Evolutionary conservation across 2,329 filamentous ascomycete genomes (phyloP).

Genomic region (Ilyonectria robusta): DNA sequence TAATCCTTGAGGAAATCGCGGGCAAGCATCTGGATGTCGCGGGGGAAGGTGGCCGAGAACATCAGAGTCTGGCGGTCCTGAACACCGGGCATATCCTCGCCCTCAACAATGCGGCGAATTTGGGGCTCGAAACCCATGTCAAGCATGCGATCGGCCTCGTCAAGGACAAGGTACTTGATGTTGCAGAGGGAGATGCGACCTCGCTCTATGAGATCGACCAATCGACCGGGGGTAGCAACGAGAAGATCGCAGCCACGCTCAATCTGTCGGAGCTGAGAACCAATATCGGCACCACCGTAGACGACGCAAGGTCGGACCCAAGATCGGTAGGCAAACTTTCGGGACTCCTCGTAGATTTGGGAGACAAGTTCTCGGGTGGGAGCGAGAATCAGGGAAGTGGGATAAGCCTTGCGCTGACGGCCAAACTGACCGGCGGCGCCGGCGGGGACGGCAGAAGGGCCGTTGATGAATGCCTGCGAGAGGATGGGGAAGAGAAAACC

Average conservation of each 20-base stretch:
- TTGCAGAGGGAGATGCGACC: constrained; percentile 97
- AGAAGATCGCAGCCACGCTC: constrained; percentile 97
- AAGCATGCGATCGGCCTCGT: constrained; percentile 99
- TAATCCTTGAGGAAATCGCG: constrained; percentile 99
- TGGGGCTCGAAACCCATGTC: constrained; percentile 99
- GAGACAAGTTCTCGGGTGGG: constrained; percentile 98
- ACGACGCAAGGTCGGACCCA: constrained; percentile 99
- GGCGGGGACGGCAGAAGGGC: constrained; percentile 79
- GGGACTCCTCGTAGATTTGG: constrained; percentile 97
- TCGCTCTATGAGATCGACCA: constrained; percentile 98
- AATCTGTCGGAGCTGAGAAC: constrained; percentile 97
- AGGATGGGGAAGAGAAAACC: constrained; percentile 99
- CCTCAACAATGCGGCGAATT: constrained; percentile 98
- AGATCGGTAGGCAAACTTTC: constrained; percentile 98
- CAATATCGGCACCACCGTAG: constrained; percentile 99
- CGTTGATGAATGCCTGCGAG: constrained; percentile 95
- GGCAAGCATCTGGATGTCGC: constrained; percentile 99
- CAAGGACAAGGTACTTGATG: constrained; percentile 99
- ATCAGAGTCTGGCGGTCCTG: constrained; percentile 95
- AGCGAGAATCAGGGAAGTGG: constrained; percentile 94
- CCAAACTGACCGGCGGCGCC: constrained; percentile 80
- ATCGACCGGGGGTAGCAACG: constrained; percentile 95
- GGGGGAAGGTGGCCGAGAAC: constrained; percentile 99
- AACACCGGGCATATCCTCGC: constrained; percentile 95
- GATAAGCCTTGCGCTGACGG: constrained; percentile 97